Percentiles rank a stretch among this genome's conserved stretches.
Conservation (phyloP, 2,329 filamentous ascomycete genomes). For the Byssochlamys sp. region DNA sequence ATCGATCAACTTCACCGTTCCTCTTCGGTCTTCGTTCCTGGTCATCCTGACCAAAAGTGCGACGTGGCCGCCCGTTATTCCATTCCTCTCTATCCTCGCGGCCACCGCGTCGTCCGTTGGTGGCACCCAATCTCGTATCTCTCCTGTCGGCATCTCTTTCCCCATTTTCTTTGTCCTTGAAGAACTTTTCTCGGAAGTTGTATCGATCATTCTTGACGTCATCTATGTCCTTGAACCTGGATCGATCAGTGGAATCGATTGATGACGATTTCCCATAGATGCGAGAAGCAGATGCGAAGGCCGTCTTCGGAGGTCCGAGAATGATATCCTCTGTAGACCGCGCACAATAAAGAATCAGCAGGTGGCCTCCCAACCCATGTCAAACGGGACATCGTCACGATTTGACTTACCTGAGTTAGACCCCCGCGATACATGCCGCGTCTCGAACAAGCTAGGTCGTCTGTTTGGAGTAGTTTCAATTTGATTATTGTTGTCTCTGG, state of each 20-base stretch:
- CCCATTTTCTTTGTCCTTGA: conserved; percentile 27
- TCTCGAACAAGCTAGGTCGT: conserved; percentile 34
- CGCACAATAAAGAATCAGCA: conserved; percentile 14
- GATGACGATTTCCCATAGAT: conserved; percentile 34
- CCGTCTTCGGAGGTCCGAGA: conserved; percentile 72
- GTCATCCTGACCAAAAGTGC: conserved; percentile 33
- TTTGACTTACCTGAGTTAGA: conserved; percentile 36
- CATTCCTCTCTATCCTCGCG: conserved; percentile 33
- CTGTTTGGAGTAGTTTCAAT: conserved; percentile 23
- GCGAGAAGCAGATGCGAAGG: conserved; percentile 68
- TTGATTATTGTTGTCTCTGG: conserved; percentile 25
- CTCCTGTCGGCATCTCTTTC: conserved; percentile 31
- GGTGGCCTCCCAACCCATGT: neutral
- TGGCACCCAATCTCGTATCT: conserved; percentile 22
- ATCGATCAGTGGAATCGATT: conserved; percentile 37
- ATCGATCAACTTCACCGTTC: conserved; percentile 35
- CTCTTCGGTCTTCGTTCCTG: conserved; percentile 31
- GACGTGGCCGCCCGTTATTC: conserved; percentile 30
- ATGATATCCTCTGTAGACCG: conserved; percentile 64
- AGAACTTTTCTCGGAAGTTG: conserved; percentile 45
- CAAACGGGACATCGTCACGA: conserved; percentile 2
- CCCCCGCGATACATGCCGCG: conserved; percentile 38
- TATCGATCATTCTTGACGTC: conserved; percentile 52
- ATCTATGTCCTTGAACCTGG: conserved; percentile 46
- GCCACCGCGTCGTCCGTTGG: conserved; percentile 25